Conservation (phyloP, 2,329 filamentous ascomycete species). For the Penicillium sp. region DNA sequence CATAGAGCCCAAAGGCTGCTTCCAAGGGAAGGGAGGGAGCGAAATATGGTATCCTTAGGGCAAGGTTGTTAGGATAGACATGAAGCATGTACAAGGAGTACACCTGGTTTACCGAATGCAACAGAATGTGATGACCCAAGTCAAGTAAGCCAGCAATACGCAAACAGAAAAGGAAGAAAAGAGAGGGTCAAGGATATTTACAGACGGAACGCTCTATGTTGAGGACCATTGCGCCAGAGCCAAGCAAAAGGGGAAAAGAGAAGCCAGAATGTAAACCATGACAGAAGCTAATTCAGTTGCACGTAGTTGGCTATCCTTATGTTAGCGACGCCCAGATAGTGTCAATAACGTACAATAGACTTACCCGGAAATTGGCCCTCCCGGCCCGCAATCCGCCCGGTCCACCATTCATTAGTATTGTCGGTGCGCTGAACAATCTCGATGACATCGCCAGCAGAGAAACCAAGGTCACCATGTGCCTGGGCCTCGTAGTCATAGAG, state of each 20-base stretch:
- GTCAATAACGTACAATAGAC: conserved; percentile 28
- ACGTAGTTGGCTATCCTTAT: conserved; percentile 37
- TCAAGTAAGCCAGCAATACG: neutral
- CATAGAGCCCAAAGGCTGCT: neutral
- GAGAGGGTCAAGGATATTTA: conserved; percentile 15
- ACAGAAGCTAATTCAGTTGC: conserved; percentile 28
- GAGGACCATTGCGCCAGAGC: conserved; percentile 20
- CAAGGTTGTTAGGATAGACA: neutral
- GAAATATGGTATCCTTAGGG: neutral
- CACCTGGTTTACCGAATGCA: neutral
- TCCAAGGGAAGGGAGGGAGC: neutral
- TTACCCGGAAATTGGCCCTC: conserved; percentile 92
- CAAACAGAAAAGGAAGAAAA: conserved; percentile 2
- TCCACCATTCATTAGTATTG: conserved; percentile 98
- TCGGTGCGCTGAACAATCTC: conserved; percentile 79
- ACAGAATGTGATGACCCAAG: neutral
- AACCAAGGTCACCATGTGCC: conserved; percentile 89
- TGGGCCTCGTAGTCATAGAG: conserved; percentile 96
- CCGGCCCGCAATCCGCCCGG: conserved; percentile 71
- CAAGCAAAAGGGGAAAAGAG: conserved; percentile 7
- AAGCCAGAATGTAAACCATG: conserved; percentile 1
- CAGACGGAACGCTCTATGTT: conserved; percentile 28
- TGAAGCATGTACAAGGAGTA: neutral
- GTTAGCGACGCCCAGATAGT: neutral
- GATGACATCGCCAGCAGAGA: conserved; percentile 81